These are phyloP conservation scores for Ogataea neopini DNA, from an alignment of 805 yeast species.

Conservation along the genomic window DNA sequence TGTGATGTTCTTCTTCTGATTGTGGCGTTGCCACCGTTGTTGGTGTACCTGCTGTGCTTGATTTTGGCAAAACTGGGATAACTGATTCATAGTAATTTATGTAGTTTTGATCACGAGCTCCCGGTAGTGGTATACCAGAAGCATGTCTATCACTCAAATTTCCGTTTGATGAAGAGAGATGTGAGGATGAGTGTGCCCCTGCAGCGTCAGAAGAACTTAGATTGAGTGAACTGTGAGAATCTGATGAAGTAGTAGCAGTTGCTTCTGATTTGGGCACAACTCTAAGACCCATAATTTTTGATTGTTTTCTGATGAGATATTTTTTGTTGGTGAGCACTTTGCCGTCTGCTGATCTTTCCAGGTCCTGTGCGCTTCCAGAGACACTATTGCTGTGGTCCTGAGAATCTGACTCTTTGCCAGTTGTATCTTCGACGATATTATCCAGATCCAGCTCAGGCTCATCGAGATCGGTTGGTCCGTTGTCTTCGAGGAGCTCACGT, in stretches of 20 bases:
- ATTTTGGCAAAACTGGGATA: constrained; percentile 33
- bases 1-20: background rate
- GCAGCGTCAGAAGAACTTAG: constrained; percentile 9
- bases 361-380: constrained; percentile 4
- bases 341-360: constrained; percentile 6
- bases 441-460: constrained; percentile 41
- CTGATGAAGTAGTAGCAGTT: constrained; percentile 8
- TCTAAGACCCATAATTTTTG: constrained; percentile 30
- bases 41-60: background rate
- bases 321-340: constrained; percentile 14
- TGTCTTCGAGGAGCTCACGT: constrained; percentile 36
- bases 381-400: constrained; percentile 4
- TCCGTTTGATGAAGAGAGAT: constrained; percentile 8
- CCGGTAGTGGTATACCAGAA: background rate
- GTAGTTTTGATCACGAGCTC: constrained; percentile 19
- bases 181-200: constrained; percentile 7
- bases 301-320: constrained; percentile 22
- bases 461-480: constrained; percentile 37
- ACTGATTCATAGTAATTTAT: constrained; percentile 34
- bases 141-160: constrained; percentile 1
- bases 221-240: constrained; percentile 10
- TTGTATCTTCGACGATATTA: constrained; percentile 23
- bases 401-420: constrained; percentile 6
- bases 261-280: constrained; percentile 14
- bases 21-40: background rate